These are phyloP conservation scores for Lachnellula arida DNA, from an alignment of 2,329 filamentous ascomycete species.

Conservation along the genomic window DNA sequence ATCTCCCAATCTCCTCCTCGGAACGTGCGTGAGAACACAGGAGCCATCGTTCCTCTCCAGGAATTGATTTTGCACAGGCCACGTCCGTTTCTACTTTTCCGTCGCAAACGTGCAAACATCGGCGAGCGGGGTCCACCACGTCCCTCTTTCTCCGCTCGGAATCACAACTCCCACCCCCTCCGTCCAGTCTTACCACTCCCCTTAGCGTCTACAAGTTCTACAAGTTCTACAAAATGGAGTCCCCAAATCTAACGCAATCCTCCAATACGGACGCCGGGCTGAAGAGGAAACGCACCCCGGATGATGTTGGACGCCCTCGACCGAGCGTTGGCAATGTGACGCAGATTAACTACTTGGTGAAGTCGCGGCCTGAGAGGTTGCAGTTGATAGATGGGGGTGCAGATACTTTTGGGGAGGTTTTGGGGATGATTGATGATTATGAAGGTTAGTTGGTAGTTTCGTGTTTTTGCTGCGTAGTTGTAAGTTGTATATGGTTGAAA, in stretches of 20 bases:
- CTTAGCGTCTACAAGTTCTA: no score
- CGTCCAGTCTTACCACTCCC: no score
- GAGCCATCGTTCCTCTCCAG: no score
- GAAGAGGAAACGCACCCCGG: conserved; percentile 28
- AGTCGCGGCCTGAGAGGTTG: conserved; percentile 41
- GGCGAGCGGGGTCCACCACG: no score
- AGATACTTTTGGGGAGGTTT: conserved; percentile 69
- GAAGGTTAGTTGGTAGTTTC: conserved; percentile 46
- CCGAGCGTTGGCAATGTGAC: conserved; percentile 17
- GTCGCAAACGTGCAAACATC: no score
- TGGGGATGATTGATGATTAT: conserved; percentile 72
- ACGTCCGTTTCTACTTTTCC: no score
- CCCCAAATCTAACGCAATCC: background rate
- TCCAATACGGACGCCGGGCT: conserved; percentile 1
- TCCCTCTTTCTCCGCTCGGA: no score
- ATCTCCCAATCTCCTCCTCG: no score
- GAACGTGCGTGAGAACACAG: no score
- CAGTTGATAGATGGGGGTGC: conserved; percentile 49
- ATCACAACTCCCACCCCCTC: no score
- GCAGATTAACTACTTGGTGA: conserved; percentile 51
- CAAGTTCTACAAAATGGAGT: conserved; percentile 13
- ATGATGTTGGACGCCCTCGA: conserved; percentile 8
- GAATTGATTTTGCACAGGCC: no score
- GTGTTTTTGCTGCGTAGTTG: background rate
- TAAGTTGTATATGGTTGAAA: background rate